Conservation (phyloP, 805 yeast species). For the Torulaspora quercuum region DNA sequence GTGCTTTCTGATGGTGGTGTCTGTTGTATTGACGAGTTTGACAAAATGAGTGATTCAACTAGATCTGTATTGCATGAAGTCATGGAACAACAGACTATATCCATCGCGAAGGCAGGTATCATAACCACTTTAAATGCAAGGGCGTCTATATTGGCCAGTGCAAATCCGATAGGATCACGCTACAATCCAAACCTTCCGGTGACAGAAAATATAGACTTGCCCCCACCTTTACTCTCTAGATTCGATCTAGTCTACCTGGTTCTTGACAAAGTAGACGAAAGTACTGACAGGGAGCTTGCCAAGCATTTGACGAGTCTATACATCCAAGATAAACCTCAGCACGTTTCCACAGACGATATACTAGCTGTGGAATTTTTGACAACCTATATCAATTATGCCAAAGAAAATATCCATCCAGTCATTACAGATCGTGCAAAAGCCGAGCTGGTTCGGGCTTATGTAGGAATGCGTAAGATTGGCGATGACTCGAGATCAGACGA, state of each 20-base stretch:
- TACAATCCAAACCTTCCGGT: constrained; percentile 95
- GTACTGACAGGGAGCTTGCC: constrained; percentile 80
- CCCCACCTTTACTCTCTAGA: constrained; percentile 92
- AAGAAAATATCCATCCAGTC: constrained; percentile 75
- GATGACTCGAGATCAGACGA: constrained; percentile 86
- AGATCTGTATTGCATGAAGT: constrained; percentile 96
- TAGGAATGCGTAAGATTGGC: constrained; percentile 89
- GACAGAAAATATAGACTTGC: constrained; percentile 90
- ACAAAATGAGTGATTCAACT: constrained; percentile 93
- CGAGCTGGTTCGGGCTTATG: constrained; percentile 83
- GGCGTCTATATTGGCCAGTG: constrained; percentile 92
- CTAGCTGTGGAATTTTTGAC: constrained; percentile 87
- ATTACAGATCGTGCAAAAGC: constrained; percentile 76
- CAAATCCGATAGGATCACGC: constrained; percentile 94
- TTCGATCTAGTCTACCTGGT: constrained; percentile 91
- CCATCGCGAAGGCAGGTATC: constrained; percentile 97
- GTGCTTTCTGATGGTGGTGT: constrained; percentile 97
- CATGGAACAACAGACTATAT: constrained; percentile 98
- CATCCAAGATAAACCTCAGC: constrained; percentile 78
- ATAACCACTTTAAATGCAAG: constrained; percentile 95
- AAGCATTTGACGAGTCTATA: constrained; percentile 88
- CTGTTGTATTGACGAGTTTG: constrained; percentile 98
- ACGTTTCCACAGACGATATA: constrained; percentile 62
- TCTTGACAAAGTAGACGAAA: constrained; percentile 88
- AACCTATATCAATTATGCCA: constrained; percentile 89